Conservation (phyloP, 2,329 filamentous ascomycete species). For the Truncatella angustata region DNA sequence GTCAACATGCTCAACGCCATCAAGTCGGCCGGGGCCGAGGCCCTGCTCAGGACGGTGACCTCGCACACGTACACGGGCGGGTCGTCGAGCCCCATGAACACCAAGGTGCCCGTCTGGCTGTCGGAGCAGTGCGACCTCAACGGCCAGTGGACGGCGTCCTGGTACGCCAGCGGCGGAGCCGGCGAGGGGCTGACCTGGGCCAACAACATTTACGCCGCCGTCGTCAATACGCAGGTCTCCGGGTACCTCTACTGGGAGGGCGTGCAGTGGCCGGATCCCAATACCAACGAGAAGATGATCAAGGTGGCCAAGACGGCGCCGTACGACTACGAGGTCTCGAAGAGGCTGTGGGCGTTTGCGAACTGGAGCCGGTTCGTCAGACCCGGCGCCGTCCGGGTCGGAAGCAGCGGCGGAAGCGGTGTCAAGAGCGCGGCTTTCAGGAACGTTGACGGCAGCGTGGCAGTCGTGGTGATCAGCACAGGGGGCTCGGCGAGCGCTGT, state of each 20-base stretch:
- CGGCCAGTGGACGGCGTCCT: constrained; percentile 33
- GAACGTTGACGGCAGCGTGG: constrained; percentile 19
- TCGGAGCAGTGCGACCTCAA: constrained; percentile 43
- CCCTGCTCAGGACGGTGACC: constrained; percentile 11
- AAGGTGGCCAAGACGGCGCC: constrained; percentile 25
- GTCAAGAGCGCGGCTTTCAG: constrained; percentile 18
- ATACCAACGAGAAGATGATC: no score
- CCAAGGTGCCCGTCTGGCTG: constrained; percentile 39
- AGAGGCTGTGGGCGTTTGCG: constrained; percentile 23
- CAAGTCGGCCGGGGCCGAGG: no score
- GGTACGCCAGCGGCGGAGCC: constrained; percentile 37
- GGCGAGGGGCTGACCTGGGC: constrained; percentile 36
- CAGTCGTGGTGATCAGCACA: constrained; percentile 23
- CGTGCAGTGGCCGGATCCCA: no score
- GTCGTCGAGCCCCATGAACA: constrained; percentile 21
- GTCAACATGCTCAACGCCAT: constrained; percentile 13
- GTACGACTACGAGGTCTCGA: constrained; percentile 20
- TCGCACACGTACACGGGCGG: constrained; percentile 21
- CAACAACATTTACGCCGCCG: constrained; percentile 38
- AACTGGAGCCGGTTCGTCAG: constrained; percentile 24
- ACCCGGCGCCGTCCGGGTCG: constrained; percentile 20
- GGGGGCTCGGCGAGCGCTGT: constrained; percentile 9
- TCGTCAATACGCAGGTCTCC: constrained; percentile 42
- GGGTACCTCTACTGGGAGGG: constrained; percentile 51
- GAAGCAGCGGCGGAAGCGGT: constrained; percentile 16